Conservation (phyloP, 1,284 basidiomycete genomes). For the Xerocomus amazonicus region DNA sequence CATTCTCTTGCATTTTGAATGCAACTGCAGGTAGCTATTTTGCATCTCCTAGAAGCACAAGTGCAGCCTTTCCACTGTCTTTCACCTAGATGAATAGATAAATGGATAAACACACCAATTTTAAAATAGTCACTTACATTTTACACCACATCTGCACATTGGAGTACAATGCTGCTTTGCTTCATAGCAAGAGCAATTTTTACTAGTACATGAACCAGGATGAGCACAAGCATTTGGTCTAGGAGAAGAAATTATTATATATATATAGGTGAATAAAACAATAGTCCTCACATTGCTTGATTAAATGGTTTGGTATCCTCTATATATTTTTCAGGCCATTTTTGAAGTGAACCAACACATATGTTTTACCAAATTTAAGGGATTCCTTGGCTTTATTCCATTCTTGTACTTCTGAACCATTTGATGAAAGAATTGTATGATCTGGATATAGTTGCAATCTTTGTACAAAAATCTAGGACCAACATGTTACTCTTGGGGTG, state of each 20-base stretch:
- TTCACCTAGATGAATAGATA: conserved; percentile 10
- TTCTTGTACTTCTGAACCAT: background rate
- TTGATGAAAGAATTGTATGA: conserved; percentile 14
- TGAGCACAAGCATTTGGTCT: conserved; percentile 40
- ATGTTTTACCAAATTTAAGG: conserved; percentile 17
- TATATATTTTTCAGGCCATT: conserved; percentile 8
- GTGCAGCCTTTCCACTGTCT: conserved; percentile 28
- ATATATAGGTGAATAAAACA: background rate
- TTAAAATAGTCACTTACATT: conserved; percentile 27
- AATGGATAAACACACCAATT: background rate
- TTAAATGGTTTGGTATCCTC: conserved; percentile 1
- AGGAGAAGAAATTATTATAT: too few relatives aligned
- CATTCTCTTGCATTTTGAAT: conserved; percentile 19
- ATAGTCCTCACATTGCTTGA: conserved; percentile 13
- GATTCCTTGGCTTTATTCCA: conserved; percentile 3
- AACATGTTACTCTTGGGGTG: background rate
- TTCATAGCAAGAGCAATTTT: conserved; percentile 34
- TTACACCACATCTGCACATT: conserved; percentile 37
- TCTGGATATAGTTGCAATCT: conserved; percentile 30
- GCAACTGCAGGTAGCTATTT: conserved; percentile 14
- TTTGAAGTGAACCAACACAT: background rate
- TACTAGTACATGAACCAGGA: conserved; percentile 35
- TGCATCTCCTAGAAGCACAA: conserved; percentile 21
- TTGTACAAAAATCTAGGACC: conserved; percentile 13
- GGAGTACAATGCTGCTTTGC: conserved; percentile 35